Percentiles rank a stretch among this genome's conserved stretches.
Evolutionary conservation across 306 rosid species (phyloP).

Genomic region (Gillenia trifoliata): DNA sequence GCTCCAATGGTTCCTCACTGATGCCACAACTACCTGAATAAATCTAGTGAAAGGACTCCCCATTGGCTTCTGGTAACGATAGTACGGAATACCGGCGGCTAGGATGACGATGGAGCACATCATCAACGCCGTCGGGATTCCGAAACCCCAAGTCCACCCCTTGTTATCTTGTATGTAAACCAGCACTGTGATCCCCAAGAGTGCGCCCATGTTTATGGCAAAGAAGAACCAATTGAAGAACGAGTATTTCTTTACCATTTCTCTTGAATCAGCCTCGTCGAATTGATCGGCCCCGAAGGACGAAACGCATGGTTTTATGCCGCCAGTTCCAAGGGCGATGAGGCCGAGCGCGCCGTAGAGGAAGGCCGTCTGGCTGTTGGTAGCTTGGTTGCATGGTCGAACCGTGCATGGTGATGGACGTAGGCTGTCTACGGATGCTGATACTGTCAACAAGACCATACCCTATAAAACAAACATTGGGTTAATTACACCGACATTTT

Average conservation of each 20-base stretch:
- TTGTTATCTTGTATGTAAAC: slow-evolving; percentile 39
- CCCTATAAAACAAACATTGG: slow-evolving; percentile 25
- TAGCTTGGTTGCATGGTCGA: slow-evolving; percentile 35
- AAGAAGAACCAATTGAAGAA: slow-evolving; percentile 67
- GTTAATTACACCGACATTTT: background rate
- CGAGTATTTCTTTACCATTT: slow-evolving; percentile 35
- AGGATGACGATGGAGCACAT: slow-evolving; percentile 31
- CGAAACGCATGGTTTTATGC: slow-evolving; percentile 63
- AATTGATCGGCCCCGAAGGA: slow-evolving; percentile 66
- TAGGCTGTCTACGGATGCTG: slow-evolving; percentile 35
- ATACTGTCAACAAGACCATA: slow-evolving; percentile 45
- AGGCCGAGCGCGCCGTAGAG: slow-evolving; percentile 41
- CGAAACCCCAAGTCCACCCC: slow-evolving; percentile 54
- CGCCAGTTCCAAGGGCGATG: slow-evolving; percentile 58
- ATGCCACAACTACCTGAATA: slow-evolving; percentile 38
- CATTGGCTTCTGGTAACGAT: slow-evolving; percentile 49
- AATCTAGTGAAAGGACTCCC: slow-evolving; percentile 63
- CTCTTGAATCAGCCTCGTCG: slow-evolving; percentile 45
- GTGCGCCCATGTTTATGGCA: slow-evolving; percentile 50
- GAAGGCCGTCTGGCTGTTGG: slow-evolving; percentile 29
- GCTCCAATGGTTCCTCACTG: slow-evolving; percentile 33
- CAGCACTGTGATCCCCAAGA: slow-evolving; percentile 40
- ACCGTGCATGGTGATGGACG: slow-evolving; percentile 38
- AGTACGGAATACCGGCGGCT: slow-evolving; percentile 21
- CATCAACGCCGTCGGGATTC: slow-evolving; percentile 28